These are phyloP conservation scores for Aspergillus novoparasiticus DNA, from an alignment of 2,329 filamentous ascomycete species.

Conservation along the genomic window DNA sequence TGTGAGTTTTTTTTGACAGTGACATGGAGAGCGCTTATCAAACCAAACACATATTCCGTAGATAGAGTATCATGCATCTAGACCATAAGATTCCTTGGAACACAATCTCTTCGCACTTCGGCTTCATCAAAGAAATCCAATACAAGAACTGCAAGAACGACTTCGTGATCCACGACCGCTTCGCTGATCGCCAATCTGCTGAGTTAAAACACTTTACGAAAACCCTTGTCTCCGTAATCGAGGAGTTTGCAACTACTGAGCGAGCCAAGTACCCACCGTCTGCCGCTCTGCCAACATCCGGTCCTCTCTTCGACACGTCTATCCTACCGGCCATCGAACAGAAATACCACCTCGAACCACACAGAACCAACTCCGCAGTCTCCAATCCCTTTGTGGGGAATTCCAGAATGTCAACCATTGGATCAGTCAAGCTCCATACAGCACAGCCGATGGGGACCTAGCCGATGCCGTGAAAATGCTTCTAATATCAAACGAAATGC, in stretches of 20 bases:
- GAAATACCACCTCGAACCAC: slow-evolving; percentile 3
- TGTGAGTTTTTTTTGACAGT: not conserved
- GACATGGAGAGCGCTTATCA: not conserved
- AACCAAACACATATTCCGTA: not conserved
- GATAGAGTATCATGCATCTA: not conserved
- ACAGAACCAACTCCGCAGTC: slow-evolving; percentile 2
- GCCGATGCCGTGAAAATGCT: slow-evolving; percentile 11
- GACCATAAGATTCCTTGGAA: not conserved
- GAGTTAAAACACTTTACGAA: not conserved
- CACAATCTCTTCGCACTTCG: not conserved
- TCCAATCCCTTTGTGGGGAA: slow-evolving; percentile 1
- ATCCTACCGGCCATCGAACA: not conserved
- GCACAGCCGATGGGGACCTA: not conserved
- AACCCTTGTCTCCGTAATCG: not conserved
- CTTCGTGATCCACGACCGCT: not conserved
- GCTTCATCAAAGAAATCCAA: not conserved
- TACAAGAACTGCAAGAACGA: not conserved
- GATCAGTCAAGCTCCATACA: not conserved
- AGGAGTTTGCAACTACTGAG: not conserved
- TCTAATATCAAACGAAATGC: not conserved
- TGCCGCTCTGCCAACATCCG: not conserved
- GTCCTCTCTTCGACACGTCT: not conserved
- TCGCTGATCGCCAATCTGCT: not conserved
- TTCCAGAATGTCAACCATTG: slow-evolving; percentile 4
- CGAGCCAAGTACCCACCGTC: not conserved